Evolutionary conservation across 257 asterid species (phyloP), one percentile per base, ranked within the genome.

Genomic region (Solanum phureja): DNA sequence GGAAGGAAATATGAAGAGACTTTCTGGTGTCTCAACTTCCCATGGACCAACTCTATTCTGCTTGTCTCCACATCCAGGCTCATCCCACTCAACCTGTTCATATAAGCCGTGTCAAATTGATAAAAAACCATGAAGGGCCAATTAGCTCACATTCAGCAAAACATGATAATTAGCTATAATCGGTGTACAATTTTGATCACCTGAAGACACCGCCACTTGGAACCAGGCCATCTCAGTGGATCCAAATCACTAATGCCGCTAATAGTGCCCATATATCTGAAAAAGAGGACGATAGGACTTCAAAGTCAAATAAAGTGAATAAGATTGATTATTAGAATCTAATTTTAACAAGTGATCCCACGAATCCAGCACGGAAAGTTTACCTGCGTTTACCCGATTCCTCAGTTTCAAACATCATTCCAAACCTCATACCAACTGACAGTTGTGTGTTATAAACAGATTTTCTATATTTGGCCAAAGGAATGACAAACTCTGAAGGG

Each of bases 1-100:
- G 75, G 99, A 95, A 35, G 99, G 98, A 89, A 96, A 96, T 66
- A 96, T 94, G 92, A 96, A 96, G 92, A 95, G 96, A 86, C 98
- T 95, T 93, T 96, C 99, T 13, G 99, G 99, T 62, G 99, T 96
- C 90, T 96, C 99, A 13, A 96, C 94, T 87, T 95, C 99, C 99
- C 99, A 96, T 8, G 99, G 99, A 90, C 94, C 89, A 58, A 96
- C 99, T 93, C 99, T 88, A 62, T 90, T 96, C 89, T 93, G 95
- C 93, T 93, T 96, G 86, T 96, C 98, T 10, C 94, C 95, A 46
- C 98, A 96, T n/a, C 98, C 98, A 19, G 98, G 96, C 90, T 96
- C 99, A 74, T 96, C 99, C 99, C 99, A 96, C 86, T 96, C 99
- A 0, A 94, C 98, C 99, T 96, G 94, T 91, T 84, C 44, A 74